phyloP scores from a whole-genome alignment of 139 green algal genomes.

The Diplosphaera chodatii region DNA sequence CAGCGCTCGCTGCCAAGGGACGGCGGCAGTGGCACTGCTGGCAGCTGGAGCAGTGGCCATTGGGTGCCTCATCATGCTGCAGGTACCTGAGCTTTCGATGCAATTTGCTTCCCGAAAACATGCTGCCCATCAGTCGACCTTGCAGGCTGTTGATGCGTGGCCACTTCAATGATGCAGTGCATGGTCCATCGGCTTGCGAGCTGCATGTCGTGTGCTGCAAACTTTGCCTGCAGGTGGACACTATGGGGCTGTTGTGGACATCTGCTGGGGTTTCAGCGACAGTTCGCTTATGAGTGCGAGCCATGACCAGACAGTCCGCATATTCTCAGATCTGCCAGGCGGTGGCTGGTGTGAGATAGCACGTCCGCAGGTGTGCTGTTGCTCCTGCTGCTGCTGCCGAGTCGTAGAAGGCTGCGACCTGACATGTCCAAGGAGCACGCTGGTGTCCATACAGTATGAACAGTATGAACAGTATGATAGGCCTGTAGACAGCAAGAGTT shows the following conservation, averaged over 20 bases:
- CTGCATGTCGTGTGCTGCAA: no score
- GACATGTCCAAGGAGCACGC: no score
- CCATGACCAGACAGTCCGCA: constrained; percentile 76
- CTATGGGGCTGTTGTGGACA: constrained; percentile 67
- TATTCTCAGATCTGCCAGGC: constrained; percentile 36
- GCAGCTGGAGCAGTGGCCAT: not conserved
- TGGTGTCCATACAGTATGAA: no score
- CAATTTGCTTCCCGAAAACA: no score
- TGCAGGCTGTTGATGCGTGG: no score
- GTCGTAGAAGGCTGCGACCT: no score
- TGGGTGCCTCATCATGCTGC: constrained; percentile 68
- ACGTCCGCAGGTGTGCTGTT: constrained; percentile 58
- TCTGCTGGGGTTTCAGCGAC: constrained; percentile 63
- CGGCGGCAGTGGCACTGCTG: not conserved
- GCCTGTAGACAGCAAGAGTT: no score
- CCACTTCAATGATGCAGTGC: no score
- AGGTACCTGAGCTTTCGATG: no score
- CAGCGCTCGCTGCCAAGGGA: not conserved
- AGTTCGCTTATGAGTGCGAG: constrained; percentile 60
- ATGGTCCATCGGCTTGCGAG: no score
- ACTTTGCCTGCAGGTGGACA: constrained; percentile 71
- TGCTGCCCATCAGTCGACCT: no score
- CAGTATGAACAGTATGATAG: no score
- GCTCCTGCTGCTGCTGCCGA: not conserved
- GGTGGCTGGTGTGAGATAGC: constrained; percentile 85